phyloP scores from a whole-genome alignment of 225 moss, liverwort and hornwort genomes.

The Straminergon stramineum region DNA sequence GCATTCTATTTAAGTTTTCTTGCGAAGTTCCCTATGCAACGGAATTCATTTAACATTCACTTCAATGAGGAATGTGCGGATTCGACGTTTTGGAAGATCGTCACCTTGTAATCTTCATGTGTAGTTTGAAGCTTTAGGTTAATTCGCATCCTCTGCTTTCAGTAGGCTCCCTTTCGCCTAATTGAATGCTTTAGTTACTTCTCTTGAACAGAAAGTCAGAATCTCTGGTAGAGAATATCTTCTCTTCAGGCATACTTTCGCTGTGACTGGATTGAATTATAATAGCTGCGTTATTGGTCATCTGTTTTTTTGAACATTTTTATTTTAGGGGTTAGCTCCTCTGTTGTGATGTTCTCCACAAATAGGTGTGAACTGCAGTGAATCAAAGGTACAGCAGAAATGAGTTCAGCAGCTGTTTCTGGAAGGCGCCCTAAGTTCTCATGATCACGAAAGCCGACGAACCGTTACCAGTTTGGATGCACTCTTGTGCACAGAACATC shows the following conservation, averaged over 20 bases:
- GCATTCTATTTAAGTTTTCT: neutral
- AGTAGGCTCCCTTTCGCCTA: neutral
- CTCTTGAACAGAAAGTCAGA: neutral
- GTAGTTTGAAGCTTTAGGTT: neutral
- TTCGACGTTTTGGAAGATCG: neutral
- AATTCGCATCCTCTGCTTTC: neutral
- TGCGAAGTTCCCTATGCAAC: neutral
- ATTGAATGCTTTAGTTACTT: neutral
- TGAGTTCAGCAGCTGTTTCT: neutral
- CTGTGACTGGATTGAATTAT: neutral
- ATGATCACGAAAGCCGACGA: neutral
- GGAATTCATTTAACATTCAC: neutral
- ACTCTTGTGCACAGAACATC: neutral
- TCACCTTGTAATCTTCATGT: neutral
- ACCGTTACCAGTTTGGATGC: neutral
- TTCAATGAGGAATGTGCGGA: neutral
- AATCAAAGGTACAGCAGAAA: neutral
- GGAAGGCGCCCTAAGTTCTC: neutral
- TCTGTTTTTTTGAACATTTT: neutral
- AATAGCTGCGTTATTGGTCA: neutral
- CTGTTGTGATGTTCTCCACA: neutral
- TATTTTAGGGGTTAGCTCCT: neutral
- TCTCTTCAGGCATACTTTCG: neutral
- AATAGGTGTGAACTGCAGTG: neutral
- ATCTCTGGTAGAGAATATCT: neutral